Base-by-base conservation (phyloP, 2,329 filamentous ascomycete species). In the Aplosporella prunicola region DNA sequence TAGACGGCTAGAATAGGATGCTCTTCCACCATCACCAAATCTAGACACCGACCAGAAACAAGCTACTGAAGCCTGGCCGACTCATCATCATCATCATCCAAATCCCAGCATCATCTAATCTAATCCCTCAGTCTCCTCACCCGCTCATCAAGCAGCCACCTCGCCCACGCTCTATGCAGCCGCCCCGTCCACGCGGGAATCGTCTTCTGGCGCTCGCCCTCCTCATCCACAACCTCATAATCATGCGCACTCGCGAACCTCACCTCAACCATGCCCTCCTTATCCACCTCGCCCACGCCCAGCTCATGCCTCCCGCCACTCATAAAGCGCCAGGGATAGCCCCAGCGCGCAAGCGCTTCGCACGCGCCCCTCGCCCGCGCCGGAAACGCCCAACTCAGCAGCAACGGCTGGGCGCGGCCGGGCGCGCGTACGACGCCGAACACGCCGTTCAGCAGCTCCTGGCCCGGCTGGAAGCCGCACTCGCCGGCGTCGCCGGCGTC, bases 291-390 rank as follows among this genome's bases (percentile, higher is more conserved):
- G 5, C 31, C 37, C 5, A 39, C 30, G 14, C 30, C 29, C 4
- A n/a, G 24, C 37, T 39, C 37, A 14, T 39, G 37, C 3, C 37
- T 20, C 18, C 37, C 37, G 1, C 37, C 37, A 20, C 30, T 39
- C 37, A 34, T 34, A 10, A 39, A 22, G 6, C 37, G 37, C 37
- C 37, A 39, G 20, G 37, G 37, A n/a, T 39, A 39, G 13, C 31
- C 37, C 37, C 30, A 28, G 3, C 15, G 16, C 6, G 30, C n/a
- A n/a, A 31, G 30, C 5, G 23, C 29, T 13, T 20, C 24, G 20
- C 33, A 15, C 10, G 30, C 28, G 24, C 16, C 37, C 7, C 33
- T 31, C 11, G 13, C 18, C 9, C 22, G 18, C 11, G 24, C n/a
- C 4, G 37, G 24, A 5, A 29, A 28, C 9, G 24, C 16, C 37